phyloP scores from a whole-genome alignment of 441 rosid species.

The Raphanus hybrid region DNA sequence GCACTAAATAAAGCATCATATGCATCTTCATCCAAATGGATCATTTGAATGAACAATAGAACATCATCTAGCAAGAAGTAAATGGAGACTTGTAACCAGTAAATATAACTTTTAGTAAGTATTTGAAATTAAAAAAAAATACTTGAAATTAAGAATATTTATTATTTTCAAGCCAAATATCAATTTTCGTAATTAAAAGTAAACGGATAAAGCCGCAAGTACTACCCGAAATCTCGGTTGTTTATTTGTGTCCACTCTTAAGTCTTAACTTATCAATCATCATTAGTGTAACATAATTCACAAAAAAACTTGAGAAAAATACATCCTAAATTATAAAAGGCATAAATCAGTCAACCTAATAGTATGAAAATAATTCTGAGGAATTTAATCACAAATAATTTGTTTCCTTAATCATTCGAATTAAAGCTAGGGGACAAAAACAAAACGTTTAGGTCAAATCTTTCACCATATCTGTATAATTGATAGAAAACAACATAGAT shows the following conservation, averaged over 20 bases:
- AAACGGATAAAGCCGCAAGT: background rate
- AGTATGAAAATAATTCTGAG: background rate
- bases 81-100: background rate
- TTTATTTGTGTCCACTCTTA: background rate
- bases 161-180: background rate
- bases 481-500: constrained; percentile 14
- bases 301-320: background rate
- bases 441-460: constrained; percentile 1
- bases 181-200: background rate
- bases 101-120: background rate
- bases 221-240: background rate
- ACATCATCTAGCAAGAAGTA: background rate
- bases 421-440: constrained; percentile 12
- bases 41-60: too few species aligned
- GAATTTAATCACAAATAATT: background rate
- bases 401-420: background rate
- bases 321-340: background rate
- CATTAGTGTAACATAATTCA: background rate
- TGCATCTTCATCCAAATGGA: too few species aligned
- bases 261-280: background rate
- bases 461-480: background rate
- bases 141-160: background rate
- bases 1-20: too few species aligned
- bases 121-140: background rate
- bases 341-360: background rate